phyloP scores from a whole-genome alignment of 495 filamentous ascomycete genomes.

The Hyaloscypha hepaticicola region DNA sequence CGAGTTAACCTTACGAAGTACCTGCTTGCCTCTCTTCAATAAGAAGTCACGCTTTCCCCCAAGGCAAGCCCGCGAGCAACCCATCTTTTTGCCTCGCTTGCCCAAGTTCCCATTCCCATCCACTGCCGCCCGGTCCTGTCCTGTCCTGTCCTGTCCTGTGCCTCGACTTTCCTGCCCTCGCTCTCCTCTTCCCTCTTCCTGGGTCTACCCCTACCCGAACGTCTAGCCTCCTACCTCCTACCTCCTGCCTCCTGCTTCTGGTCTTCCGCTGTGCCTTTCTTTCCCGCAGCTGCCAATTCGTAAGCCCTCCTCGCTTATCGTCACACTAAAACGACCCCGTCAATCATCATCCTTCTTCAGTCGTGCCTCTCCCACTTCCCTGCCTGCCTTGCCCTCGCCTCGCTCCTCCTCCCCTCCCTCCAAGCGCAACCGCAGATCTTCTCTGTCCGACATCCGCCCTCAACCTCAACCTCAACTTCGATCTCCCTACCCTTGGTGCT shows the following conservation, averaged over 20 bases:
- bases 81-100: background rate
- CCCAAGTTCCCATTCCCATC: no score
- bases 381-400: background rate
- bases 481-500: background rate
- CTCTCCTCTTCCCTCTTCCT: background rate
- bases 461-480: background rate
- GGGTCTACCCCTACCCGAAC: background rate
- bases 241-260: slow-evolving; percentile 8
- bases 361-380: background rate
- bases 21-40: background rate
- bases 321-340: slow-evolving; percentile 10
- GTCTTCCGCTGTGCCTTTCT: background rate
- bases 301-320: slow-evolving; percentile 19
- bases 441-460: background rate
- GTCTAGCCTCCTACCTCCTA: background rate
- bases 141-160: background rate
- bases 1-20: no score
- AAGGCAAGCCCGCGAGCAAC: background rate
- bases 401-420: background rate
- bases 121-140: background rate
- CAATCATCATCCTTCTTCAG: slow-evolving; percentile 6
- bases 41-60: background rate
- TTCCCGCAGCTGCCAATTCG: slow-evolving; percentile 20
- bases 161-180: background rate
- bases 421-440: background rate